A percentile compares a stretch with the other conserved stretches of the same genome.
Evolutionary conservation across 2,329 filamentous ascomycete species (phyloP).

Genomic region (Xylaria polymorpha): DNA sequence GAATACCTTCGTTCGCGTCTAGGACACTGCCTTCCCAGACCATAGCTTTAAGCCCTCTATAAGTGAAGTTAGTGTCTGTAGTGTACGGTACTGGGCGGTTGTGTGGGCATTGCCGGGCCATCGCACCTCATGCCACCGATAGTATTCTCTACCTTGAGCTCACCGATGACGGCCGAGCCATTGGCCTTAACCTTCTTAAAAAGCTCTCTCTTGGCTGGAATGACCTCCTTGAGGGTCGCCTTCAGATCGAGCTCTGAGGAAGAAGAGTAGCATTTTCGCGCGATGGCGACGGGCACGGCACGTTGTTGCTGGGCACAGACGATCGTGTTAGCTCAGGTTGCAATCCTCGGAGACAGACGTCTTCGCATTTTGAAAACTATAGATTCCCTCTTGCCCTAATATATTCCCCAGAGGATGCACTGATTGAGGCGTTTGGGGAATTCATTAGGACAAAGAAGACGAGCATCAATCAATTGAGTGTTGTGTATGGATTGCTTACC

Average conservation of each 20-base stretch:
- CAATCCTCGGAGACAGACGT: neutral
- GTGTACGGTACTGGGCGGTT: neutral
- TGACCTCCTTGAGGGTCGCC: constrained; percentile 81
- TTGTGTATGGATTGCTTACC: constrained; percentile 57
- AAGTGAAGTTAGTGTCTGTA: constrained; percentile 16
- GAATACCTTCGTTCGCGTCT: constrained; percentile 95
- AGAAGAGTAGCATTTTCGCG: constrained; percentile 72
- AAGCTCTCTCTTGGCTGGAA: constrained; percentile 93
- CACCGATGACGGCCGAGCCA: constrained; percentile 83
- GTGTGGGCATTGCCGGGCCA: constrained; percentile 7
- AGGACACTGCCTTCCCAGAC: constrained; percentile 98
- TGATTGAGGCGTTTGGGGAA: neutral
- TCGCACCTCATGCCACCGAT: constrained; percentile 87
- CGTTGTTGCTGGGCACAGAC: constrained; percentile 43
- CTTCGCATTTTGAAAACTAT: neutral
- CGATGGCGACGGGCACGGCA: constrained; percentile 47
- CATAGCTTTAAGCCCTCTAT: constrained; percentile 89
- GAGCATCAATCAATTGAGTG: neutral
- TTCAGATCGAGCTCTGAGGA: constrained; percentile 90
- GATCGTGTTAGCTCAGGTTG: constrained; percentile 12
- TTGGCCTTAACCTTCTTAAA: constrained; percentile 93
- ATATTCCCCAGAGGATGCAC: neutral
- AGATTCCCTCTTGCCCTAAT: neutral
- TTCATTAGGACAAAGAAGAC: neutral
- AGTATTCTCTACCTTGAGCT: constrained; percentile 93